A percentile compares a stretch with the other conserved stretches of the same genome.
Evolutionary conservation across 805 yeast genomes (phyloP).

Genomic region (Priceomyces melissophilus): DNA sequence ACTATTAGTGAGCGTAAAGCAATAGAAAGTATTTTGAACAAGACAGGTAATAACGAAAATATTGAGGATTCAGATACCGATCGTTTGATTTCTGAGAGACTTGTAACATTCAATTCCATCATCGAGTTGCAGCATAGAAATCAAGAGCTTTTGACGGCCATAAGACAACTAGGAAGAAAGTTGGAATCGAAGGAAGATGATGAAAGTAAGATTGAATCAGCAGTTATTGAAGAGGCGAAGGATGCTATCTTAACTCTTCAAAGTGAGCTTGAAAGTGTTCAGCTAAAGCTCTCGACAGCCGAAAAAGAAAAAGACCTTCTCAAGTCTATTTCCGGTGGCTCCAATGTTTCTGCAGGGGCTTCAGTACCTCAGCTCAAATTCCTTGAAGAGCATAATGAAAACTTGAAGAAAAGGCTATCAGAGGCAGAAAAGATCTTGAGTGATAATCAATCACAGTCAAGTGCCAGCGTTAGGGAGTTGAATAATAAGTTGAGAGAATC

Average conservation of each 20-base stretch:
- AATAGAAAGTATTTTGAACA: slow-evolving; percentile 51
- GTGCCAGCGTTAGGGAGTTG: slow-evolving; percentile 44
- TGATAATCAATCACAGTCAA: slow-evolving; percentile 35
- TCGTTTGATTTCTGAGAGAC: slow-evolving; percentile 62
- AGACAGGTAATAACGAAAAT: slow-evolving; percentile 27
- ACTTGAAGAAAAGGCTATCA: slow-evolving; percentile 29
- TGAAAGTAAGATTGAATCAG: slow-evolving; percentile 39
- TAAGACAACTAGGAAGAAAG: slow-evolving; percentile 68
- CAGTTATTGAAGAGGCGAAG: slow-evolving; percentile 59
- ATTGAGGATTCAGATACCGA: slow-evolving; percentile 63
- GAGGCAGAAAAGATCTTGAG: slow-evolving; percentile 37
- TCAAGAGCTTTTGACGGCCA: slow-evolving; percentile 62
- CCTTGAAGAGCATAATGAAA: slow-evolving; percentile 24
- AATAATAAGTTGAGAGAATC: slow-evolving; percentile 30
- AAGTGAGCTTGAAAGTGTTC: slow-evolving; percentile 51
- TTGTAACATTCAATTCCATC: slow-evolving; percentile 66
- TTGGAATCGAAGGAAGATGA: slow-evolving; percentile 62
- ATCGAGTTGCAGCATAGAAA: slow-evolving; percentile 72
- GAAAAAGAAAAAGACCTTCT: slow-evolving; percentile 70
- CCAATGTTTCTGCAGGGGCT: slow-evolving; percentile 2
- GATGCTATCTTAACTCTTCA: slow-evolving; percentile 64
- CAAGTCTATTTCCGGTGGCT: slow-evolving; percentile 22
- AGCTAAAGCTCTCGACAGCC: slow-evolving; percentile 50
- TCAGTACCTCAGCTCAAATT: slow-evolving; percentile 16
- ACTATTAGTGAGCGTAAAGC: slow-evolving; percentile 63